A percentile compares a stretch with the other conserved stretches of the same genome.
Evolutionary conservation across 1,139 yeast species (phyloP).

Genomic region (Suhomyces chickasaworum): DNA sequence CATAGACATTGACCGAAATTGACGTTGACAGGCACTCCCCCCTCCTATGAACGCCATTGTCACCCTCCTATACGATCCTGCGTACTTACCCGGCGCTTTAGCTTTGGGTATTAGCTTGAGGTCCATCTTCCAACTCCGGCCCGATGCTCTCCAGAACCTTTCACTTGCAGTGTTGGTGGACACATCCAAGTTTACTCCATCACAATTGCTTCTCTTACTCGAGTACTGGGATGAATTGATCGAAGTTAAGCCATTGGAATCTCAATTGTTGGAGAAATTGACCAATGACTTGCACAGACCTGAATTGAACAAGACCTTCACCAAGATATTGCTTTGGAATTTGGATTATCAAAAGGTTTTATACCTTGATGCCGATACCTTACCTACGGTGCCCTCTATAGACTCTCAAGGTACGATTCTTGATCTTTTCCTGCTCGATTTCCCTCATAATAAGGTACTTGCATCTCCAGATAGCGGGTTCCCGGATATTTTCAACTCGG

Average conservation of each 20-base stretch:
- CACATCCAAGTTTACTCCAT: slow-evolving; percentile 26
- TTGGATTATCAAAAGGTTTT: slow-evolving; percentile 60
- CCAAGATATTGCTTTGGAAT: slow-evolving; percentile 76
- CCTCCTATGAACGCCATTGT: slow-evolving; percentile 50
- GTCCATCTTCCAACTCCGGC: slow-evolving; percentile 13
- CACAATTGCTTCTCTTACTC: slow-evolving; percentile 32
- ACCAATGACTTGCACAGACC: slow-evolving; percentile 58
- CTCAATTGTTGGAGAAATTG: slow-evolving; percentile 31
- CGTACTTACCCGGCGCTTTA: slow-evolving; percentile 76
- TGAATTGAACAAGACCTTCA: slow-evolving; percentile 69
- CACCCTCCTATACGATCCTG: slow-evolving; percentile 64
- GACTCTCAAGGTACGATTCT: slow-evolving; percentile 33
- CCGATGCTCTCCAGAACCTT: slow-evolving; percentile 2
- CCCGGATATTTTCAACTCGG: slow-evolving; percentile 94
- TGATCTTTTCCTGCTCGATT: slow-evolving; percentile 34
- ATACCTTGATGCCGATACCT: slow-evolving; percentile 81
- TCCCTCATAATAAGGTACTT: slow-evolving; percentile 44
- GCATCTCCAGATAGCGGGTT: slow-evolving; percentile 96
- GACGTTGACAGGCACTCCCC: background rate
- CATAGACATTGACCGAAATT: background rate
- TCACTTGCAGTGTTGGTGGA: slow-evolving; percentile 41
- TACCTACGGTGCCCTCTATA: slow-evolving; percentile 50
- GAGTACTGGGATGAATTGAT: slow-evolving; percentile 35
- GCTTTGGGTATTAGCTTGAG: slow-evolving; percentile 53
- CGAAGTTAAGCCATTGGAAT: slow-evolving; percentile 32